phyloP scores from a whole-genome alignment of 2,329 filamentous ascomycete species.

The Dactylellina parvicollis region DNA sequence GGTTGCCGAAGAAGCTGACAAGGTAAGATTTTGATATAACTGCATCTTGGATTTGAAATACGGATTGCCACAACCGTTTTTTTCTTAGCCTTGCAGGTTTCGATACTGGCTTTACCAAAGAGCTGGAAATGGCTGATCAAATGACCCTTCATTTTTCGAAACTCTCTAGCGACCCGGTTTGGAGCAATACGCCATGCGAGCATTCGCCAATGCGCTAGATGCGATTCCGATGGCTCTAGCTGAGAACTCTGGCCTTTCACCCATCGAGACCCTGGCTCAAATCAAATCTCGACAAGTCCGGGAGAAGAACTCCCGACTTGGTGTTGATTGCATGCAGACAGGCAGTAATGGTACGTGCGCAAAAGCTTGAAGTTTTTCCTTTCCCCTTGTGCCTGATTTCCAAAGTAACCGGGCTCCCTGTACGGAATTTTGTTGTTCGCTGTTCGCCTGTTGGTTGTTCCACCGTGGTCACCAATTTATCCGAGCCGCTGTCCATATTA shows the following conservation, averaged over 20 bases:
- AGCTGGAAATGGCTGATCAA: constrained; percentile 52
- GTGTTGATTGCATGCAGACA: constrained; percentile 96
- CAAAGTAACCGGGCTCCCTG: constrained; percentile 32
- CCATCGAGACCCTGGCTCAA: constrained; percentile 91
- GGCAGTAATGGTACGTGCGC: constrained; percentile 78
- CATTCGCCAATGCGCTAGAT: constrained; percentile 94
- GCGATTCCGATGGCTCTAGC: constrained; percentile 93
- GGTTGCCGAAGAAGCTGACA: constrained; percentile 91
- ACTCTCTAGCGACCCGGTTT: constrained; percentile 79
- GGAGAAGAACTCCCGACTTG: constrained; percentile 79
- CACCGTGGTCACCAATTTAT: constrained; percentile 47
- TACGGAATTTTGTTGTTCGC: constrained; percentile 31
- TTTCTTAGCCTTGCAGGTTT: constrained; percentile 17
- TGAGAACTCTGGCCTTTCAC: constrained; percentile 95
- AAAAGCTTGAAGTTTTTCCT: constrained; percentile 29
- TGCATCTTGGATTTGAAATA: constrained; percentile 28
- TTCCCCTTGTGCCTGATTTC: constrained; percentile 50
- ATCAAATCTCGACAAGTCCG: constrained; percentile 98
- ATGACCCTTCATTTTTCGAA: constrained; percentile 51
- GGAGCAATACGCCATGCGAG: constrained; percentile 98
- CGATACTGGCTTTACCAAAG: constrained; percentile 51
- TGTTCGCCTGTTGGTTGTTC: constrained; percentile 53
- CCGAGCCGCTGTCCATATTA: constrained; percentile 52
- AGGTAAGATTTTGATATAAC: constrained; percentile 64
- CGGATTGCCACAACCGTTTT: constrained; percentile 17